Evolutionary conservation across 1,284 basidiomycete genomes (phyloP).

Genomic region (Clitocybe nebularis): DNA sequence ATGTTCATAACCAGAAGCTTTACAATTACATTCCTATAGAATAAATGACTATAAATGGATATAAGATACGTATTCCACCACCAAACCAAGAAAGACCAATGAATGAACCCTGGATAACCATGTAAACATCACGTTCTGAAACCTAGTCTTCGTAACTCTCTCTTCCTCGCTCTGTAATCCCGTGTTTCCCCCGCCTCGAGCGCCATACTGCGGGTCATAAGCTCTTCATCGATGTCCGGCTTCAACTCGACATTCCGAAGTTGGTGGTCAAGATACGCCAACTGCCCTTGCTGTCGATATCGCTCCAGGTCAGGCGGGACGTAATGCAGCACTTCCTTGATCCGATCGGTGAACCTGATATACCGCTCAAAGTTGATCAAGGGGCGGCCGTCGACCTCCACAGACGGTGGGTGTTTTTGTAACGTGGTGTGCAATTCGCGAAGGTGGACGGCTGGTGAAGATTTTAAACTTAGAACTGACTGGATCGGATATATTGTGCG

Average conservation of each 20-base stretch:
- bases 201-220: constrained; percentile 27
- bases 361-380: constrained; percentile 43
- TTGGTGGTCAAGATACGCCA: constrained; percentile 37
- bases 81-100: not conserved
- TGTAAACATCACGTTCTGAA: constrained; percentile 16
- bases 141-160: constrained; percentile 26
- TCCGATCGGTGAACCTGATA: constrained; percentile 29
- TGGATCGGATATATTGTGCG: not conserved
- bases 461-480: not conserved
- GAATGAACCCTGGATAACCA: not conserved
- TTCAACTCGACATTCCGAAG: constrained; percentile 25
- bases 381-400: constrained; percentile 27
- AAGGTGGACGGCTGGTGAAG: constrained; percentile 35
- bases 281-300: constrained; percentile 28
- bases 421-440: constrained; percentile 31
- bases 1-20: no score
- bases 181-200: constrained; percentile 28
- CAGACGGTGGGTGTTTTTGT: constrained; percentile 21
- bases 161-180: constrained; percentile 22
- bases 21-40: constrained; percentile 39
- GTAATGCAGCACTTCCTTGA: constrained; percentile 30
- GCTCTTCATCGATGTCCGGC: constrained; percentile 24
- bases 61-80: not conserved
- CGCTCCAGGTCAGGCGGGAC: constrained; percentile 29
- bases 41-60: not conserved